Evolutionary conservation across 345 rosid genomes (phyloP).

Genomic region (Eucalyptus urophylla): DNA sequence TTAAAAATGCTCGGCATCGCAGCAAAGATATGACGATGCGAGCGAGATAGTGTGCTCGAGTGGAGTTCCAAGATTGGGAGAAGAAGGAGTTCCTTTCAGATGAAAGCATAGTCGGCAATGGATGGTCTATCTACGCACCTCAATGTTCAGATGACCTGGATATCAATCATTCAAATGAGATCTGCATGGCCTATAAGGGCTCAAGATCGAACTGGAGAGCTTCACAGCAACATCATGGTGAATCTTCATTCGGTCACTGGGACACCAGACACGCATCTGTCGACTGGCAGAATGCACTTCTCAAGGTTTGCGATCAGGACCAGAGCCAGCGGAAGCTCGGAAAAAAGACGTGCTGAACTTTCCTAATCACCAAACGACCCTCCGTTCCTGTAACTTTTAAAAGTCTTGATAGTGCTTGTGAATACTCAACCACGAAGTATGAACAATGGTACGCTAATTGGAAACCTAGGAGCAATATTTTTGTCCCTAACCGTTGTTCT

Average conservation of each 20-base stretch:
- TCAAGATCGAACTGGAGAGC: not conserved
- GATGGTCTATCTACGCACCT: not conserved
- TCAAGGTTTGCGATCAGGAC: not conserved
- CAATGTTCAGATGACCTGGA: not conserved
- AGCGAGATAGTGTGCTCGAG: not conserved
- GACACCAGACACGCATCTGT: not conserved
- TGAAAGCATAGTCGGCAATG: not conserved
- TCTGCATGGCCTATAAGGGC: not conserved
- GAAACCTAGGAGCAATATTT: not conserved
- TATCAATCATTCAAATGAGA: not conserved
- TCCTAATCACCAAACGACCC: not conserved
- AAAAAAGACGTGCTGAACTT: not conserved
- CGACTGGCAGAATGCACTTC: not conserved
- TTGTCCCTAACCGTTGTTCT: not conserved
- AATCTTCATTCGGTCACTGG: not conserved
- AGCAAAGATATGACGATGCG: not conserved
- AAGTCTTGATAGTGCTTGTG: not conserved
- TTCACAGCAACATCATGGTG: not conserved
- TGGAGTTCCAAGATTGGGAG: not conserved
- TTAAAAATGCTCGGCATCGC: not conserved
- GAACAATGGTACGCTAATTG: not conserved
- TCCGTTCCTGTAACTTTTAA: not conserved
- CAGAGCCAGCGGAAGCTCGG: not conserved
- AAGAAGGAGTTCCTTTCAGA: not conserved
- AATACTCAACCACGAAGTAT: not conserved